A percentile compares a stretch with the other conserved stretches of the same genome.
These are phyloP conservation scores for Mucuna pruriens DNA, from an alignment of 306 rosid genomes.

Conservation along the genomic window DNA sequence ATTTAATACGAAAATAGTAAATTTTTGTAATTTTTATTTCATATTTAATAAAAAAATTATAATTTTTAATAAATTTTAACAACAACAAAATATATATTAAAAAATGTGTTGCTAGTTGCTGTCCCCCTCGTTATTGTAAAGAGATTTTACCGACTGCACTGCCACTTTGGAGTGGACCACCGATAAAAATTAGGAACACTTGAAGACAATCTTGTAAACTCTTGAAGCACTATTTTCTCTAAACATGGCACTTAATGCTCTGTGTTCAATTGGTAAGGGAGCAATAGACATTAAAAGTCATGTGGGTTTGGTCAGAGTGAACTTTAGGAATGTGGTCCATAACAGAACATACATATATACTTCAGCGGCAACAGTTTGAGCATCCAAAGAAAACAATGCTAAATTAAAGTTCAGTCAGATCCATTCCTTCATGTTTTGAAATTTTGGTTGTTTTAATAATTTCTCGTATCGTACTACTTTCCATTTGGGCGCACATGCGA, in stretches of 20 bases:
- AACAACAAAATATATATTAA: too few species aligned
- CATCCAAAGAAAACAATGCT: constrained; percentile 16
- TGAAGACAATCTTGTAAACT: constrained; percentile 29
- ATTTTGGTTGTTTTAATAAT: constrained; percentile 13
- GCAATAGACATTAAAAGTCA: constrained; percentile 25
- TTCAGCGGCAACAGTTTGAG: constrained; percentile 16
- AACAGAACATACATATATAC: not conserved
- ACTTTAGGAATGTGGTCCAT: constrained; percentile 41
- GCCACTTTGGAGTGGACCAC: constrained; percentile 37
- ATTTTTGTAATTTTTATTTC: too few species aligned
- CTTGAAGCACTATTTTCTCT: constrained; percentile 25
- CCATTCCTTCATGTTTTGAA: constrained; percentile 16
- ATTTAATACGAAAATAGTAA: too few species aligned
- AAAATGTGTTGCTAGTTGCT: too few species aligned
- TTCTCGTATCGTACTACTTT: constrained; percentile 3
- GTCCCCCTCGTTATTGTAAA: too few species aligned
- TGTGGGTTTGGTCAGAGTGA: constrained; percentile 22
- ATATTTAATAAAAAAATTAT: too few species aligned
- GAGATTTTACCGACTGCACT: constrained; percentile 11
- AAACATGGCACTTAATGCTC: not conserved
- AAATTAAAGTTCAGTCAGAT: constrained; percentile 31
- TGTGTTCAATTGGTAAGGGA: constrained; percentile 28
- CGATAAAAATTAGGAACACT: not conserved
- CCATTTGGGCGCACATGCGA: constrained; percentile 6
- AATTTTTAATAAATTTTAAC: too few species aligned